Evolutionary conservation across 345 rosid species (phyloP).

Genomic region (Aegle marmelos): DNA sequence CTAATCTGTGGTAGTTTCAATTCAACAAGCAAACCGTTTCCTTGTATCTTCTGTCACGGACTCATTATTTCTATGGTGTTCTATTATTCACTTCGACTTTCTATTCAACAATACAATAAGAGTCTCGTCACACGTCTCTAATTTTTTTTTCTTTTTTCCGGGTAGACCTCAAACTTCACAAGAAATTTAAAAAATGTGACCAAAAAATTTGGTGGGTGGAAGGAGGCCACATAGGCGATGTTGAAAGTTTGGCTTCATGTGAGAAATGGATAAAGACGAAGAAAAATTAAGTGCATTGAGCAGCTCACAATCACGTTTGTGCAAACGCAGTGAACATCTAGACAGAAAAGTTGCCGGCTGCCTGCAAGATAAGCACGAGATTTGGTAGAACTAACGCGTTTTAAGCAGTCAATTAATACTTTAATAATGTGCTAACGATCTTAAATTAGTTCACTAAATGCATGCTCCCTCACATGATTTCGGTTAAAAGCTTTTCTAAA

Average conservation of each 20-base stretch:
- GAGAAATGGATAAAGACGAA: not conserved
- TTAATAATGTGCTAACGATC: conserved; percentile 8
- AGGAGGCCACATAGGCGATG: not conserved
- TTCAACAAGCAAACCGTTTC: not conserved
- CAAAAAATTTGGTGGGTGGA: too few species aligned
- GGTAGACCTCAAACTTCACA: too few species aligned
- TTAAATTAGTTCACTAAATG: not conserved
- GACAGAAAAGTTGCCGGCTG: conserved; percentile 1
- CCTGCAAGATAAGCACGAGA: conserved; percentile 12
- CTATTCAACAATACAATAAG: not conserved
- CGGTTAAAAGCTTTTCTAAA: not conserved
- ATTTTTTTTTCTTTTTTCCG: too few species aligned
- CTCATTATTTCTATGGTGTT: not conserved
- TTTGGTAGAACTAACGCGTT: conserved; percentile 37
- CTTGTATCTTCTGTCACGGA: conserved; percentile 5
- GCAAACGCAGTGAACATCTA: not conserved
- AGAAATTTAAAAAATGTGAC: too few species aligned
- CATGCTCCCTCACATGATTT: conserved; percentile 3
- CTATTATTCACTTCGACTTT: not conserved
- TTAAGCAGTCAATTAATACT: conserved; percentile 17
- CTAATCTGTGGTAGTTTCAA: not conserved
- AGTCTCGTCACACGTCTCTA: not conserved
- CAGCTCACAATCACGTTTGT: not conserved
- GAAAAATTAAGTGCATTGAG: not conserved
- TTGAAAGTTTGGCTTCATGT: not conserved